Conservation (phyloP, 305 asterid genomes). For the Nicotiana rustica region DNA sequence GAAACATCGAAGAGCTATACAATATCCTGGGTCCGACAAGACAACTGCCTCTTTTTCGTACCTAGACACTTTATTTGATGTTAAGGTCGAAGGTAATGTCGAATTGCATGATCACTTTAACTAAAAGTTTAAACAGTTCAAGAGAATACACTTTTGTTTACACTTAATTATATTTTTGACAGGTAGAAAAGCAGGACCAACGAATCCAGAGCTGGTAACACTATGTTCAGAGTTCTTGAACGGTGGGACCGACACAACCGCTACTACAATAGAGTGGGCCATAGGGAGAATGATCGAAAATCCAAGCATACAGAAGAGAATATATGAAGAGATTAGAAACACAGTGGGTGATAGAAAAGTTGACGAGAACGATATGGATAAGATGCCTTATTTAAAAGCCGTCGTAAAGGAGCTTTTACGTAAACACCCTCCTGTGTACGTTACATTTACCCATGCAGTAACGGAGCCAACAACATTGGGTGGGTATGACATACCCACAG, state of each 20-base stretch:
- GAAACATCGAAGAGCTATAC: conserved; percentile 56
- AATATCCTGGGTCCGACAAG: conserved; percentile 58
- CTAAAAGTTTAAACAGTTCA: too few species aligned
- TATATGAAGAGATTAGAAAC: conserved; percentile 62
- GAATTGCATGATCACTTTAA: background rate
- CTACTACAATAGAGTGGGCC: conserved; percentile 91
- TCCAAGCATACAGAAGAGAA: conserved; percentile 62
- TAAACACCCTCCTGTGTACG: conserved; percentile 89
- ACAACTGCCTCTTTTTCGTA: conserved; percentile 73
- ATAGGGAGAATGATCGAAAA: conserved; percentile 80
- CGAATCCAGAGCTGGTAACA: conserved; percentile 73
- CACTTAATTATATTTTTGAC: background rate
- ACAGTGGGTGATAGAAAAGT: conserved; percentile 61
- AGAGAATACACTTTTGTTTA: background rate
- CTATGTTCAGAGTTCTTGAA: conserved; percentile 83
- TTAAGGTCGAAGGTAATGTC: conserved; percentile 61
- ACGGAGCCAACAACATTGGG: conserved; percentile 71
- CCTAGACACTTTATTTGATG: conserved; percentile 75
- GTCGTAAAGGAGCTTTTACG: conserved; percentile 81
- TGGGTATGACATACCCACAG: conserved; percentile 80
- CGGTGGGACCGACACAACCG: conserved; percentile 98
- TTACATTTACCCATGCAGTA: conserved; percentile 77
- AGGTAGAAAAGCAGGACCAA: conserved; percentile 59
- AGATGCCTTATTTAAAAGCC: conserved; percentile 80
- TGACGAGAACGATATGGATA: conserved; percentile 73